phyloP scores from a whole-genome alignment of 1,139 yeast species.

The Sugiyamaella grinbergsii region DNA sequence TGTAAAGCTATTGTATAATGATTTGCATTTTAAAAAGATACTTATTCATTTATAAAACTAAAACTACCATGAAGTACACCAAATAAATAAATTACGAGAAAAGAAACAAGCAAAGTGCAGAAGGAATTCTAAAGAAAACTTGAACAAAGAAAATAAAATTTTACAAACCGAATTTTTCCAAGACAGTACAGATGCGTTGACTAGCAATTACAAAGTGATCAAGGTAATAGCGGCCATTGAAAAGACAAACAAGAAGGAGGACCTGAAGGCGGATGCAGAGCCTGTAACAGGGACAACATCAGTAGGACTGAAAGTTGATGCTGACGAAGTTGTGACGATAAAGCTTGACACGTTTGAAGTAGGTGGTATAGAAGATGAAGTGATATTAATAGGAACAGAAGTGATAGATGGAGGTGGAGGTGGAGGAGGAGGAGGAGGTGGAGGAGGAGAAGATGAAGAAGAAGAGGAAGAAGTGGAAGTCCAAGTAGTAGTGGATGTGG shows the following conservation, averaged over 20 bases:
- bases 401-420: slow-evolving; percentile 12
- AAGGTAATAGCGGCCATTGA: background rate
- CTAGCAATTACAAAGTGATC: too few relatives aligned
- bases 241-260: background rate
- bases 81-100: background rate
- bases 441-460: slow-evolving; percentile 22
- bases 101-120: background rate
- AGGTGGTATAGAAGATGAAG: slow-evolving; percentile 7
- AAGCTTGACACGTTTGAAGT: background rate
- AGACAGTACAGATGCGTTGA: too few relatives aligned
- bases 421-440: slow-evolving; percentile 14
- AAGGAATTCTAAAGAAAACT: background rate
- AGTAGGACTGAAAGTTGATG: slow-evolving; percentile 12
- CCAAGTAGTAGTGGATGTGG: slow-evolving; percentile 16
- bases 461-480: slow-evolving; percentile 8
- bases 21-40: background rate
- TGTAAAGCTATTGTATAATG: too few relatives aligned
- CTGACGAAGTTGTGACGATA: slow-evolving; percentile 11
- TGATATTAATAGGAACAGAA: slow-evolving; percentile 13
- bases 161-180: too few relatives aligned
- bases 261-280: background rate
- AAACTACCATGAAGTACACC: background rate
- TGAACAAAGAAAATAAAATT: background rate
- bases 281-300: background rate
- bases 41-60: background rate